These are phyloP conservation scores for Cytospora chrysosperma DNA, from an alignment of 2,329 filamentous ascomycete species.

Conservation along the genomic window DNA sequence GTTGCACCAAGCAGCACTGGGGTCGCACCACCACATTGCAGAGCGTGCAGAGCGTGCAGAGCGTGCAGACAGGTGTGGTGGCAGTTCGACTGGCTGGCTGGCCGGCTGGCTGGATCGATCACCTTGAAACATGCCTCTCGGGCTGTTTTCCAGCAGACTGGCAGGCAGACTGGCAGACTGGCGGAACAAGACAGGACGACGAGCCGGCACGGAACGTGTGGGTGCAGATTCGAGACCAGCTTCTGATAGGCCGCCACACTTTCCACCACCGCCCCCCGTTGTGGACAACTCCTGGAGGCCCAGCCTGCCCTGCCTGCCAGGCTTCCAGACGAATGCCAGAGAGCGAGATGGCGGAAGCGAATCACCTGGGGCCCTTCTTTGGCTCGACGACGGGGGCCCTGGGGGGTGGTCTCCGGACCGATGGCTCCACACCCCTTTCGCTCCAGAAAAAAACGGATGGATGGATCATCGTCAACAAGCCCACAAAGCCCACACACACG, in stretches of 20 bases:
- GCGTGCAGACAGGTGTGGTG: background rate
- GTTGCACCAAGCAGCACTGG: conserved; percentile 9
- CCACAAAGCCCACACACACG: background rate
- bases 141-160: conserved; percentile 26
- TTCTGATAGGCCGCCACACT: too few species aligned
- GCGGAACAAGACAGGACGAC: background rate
- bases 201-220: conserved; percentile 16
- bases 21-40: conserved; percentile 5
- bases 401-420: background rate
- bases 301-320: too few species aligned
- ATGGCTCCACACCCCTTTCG: conserved; percentile 18
- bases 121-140: conserved; percentile 32
- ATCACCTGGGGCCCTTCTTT: conserved; percentile 19
- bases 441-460: conserved; percentile 4
- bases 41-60: background rate
- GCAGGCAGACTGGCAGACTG: background rate
- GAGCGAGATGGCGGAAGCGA: conserved; percentile 16
- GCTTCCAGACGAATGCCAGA: background rate
- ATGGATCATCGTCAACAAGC: background rate
- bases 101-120: too few species aligned
- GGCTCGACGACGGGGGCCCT: background rate
- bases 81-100: too few species aligned
- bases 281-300: too few species aligned
- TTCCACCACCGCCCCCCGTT: too few species aligned
- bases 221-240: conserved; percentile 26